phyloP scores from a whole-genome alignment of 2,329 filamentous ascomycete species.

The Aspergillus vadensis region DNA sequence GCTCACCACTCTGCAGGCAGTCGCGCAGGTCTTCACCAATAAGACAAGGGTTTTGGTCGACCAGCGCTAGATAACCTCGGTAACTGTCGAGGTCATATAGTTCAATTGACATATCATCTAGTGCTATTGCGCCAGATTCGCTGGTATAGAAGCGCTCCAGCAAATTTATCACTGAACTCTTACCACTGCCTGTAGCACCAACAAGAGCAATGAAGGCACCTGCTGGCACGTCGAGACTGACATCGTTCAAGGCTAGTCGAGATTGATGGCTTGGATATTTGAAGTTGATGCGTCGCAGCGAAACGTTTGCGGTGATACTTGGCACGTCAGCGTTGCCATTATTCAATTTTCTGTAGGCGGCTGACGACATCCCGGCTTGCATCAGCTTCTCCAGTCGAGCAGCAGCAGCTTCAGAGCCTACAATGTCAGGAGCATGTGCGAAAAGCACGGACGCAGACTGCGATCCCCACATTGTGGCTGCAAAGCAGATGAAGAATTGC shows the following conservation, averaged over 20 bases:
- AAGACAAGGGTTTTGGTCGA: constrained; percentile 63
- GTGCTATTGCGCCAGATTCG: constrained; percentile 6
- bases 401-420: constrained; percentile 9
- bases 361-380: neutral
- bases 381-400: constrained; percentile 3
- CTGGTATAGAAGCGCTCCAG: constrained; percentile 68
- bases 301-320: neutral
- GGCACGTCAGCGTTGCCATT: neutral
- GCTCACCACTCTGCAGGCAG: constrained; percentile 15
- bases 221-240: constrained; percentile 18
- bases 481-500: constrained; percentile 50
- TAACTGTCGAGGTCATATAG: constrained; percentile 7
- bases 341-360: neutral
- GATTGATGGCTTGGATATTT: constrained; percentile 8
- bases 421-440: constrained; percentile 15
- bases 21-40: constrained; percentile 42
- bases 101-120: constrained; percentile 2
- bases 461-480: constrained; percentile 41
- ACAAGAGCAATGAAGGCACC: constrained; percentile 57
- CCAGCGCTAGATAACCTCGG: constrained; percentile 10
- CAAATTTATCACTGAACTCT: constrained; percentile 67
- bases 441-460: constrained; percentile 29
- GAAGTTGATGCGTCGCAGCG: constrained; percentile 4
- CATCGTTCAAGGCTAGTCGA: neutral
- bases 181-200: constrained; percentile 56